Evolutionary conservation across 345 rosid species (phyloP).

Genomic region (Hibiscus tridactylites): DNA sequence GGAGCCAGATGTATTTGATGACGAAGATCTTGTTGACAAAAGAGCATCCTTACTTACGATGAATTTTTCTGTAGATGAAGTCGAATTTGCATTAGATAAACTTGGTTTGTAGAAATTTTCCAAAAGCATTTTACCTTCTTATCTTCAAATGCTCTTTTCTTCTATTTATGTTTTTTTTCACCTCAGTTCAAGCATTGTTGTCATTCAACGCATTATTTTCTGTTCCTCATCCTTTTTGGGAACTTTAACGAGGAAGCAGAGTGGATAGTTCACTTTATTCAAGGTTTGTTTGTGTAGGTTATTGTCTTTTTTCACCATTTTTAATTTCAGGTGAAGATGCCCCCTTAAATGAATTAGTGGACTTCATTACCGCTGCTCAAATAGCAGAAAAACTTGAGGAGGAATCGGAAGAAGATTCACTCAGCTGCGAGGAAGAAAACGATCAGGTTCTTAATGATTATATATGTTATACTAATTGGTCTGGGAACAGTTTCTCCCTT

Average conservation of each 20-base stretch:
- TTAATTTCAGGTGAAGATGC: constrained; percentile 46
- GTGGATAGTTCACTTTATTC: not conserved
- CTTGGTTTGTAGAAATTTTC: constrained; percentile 44
- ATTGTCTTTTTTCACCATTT: constrained; percentile 1
- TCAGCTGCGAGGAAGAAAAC: constrained; percentile 22
- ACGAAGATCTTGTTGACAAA: constrained; percentile 35
- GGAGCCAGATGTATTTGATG: constrained; percentile 39
- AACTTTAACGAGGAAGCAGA: not conserved
- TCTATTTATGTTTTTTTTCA: not conserved
- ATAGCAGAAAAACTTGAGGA: constrained; percentile 49
- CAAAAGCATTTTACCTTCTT: not conserved
- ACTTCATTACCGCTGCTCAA: constrained; percentile 77
- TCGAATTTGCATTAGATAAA: constrained; percentile 65
- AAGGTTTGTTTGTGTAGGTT: not conserved
- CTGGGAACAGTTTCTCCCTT: not conserved
- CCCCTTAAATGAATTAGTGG: constrained; percentile 59
- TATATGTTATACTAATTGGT: not conserved
- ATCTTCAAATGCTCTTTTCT: not conserved
- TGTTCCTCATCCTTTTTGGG: not conserved
- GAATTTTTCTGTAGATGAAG: constrained; percentile 55
- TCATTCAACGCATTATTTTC: not conserved
- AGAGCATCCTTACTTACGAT: constrained; percentile 53
- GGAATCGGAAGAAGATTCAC: constrained; percentile 27
- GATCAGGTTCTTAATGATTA: constrained; percentile 34
- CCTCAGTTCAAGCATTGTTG: not conserved